Percentiles rank a stretch among this genome's conserved stretches.
phyloP scores from a whole-genome alignment of 139 green algal species.

The Closterium sp. region DNA sequence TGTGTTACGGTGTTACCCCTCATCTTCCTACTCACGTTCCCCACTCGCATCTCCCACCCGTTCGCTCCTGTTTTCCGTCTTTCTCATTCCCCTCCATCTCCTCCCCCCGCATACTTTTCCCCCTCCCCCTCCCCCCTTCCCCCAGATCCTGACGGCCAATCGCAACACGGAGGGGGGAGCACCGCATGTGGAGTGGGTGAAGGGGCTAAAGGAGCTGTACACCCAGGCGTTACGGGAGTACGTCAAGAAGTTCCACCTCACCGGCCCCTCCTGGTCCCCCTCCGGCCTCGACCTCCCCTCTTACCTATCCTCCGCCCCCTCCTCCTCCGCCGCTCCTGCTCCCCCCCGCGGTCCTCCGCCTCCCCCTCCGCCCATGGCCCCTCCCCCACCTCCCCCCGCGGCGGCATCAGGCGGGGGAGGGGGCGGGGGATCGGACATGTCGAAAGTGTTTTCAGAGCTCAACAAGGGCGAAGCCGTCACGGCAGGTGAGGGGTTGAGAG shows the following conservation, averaged over 20 bases:
- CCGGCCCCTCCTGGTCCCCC: conserved; percentile 71
- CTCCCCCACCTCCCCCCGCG: conserved; percentile 61
- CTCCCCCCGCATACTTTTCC: no score
- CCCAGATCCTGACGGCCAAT: conserved; percentile 69
- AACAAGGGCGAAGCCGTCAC: conserved; percentile 71
- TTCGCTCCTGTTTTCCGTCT: neutral
- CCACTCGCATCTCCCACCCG: neutral
- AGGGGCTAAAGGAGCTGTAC: conserved; percentile 72
- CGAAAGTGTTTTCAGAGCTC: conserved; percentile 44
- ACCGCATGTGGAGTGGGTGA: conserved; percentile 70
- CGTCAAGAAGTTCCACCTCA: conserved; percentile 61
- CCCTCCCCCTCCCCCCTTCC: neutral
- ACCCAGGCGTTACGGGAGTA: conserved; percentile 56
- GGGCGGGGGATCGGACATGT: conserved; percentile 39
- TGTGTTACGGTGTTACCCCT: no score
- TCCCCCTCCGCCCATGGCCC: conserved; percentile 47
- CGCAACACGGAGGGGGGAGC: conserved; percentile 52
- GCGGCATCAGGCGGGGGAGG: neutral
- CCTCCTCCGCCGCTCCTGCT: conserved; percentile 1
- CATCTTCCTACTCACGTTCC: no score
- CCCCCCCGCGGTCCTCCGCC: neutral
- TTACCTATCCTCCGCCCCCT: conserved; percentile 49
- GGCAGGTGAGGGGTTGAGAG: neutral
- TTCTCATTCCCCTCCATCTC: neutral
- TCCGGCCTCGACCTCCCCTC: conserved; percentile 43